phyloP scores from a whole-genome alignment of 257 asterid genomes.

The Solanum habrochaites region DNA sequence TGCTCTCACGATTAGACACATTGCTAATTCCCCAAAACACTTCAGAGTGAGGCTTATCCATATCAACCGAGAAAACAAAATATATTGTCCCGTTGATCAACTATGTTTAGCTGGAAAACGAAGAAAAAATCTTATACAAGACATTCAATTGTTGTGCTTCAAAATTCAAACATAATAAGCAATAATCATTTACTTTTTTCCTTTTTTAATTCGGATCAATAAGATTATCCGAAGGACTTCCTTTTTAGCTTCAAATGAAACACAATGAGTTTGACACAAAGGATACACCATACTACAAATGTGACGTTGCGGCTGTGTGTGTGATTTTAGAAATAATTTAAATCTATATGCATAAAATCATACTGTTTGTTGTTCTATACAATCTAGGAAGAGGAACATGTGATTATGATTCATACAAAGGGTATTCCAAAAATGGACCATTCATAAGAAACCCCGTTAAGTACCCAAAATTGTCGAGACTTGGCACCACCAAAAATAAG shows the following conservation, averaged over 20 bases:
- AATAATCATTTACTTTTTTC: neutral
- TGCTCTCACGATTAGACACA: neutral
- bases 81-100: neutral
- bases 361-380: neutral
- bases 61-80: neutral
- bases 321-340: too few relatives aligned
- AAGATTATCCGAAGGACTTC: neutral
- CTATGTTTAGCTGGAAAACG: neutral
- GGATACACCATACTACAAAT: neutral
- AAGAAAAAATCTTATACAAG: neutral
- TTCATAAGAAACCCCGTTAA: neutral
- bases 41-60: neutral
- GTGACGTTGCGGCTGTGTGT: neutral
- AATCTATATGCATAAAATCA: neutral
- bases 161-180: neutral
- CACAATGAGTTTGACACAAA: neutral
- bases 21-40: neutral
- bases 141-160: neutral
- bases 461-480: constrained; percentile 81
- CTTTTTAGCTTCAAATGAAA: neutral
- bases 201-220: too few relatives aligned
- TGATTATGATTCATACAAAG: neutral
- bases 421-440: neutral
- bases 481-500: constrained; percentile 86
- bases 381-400: neutral